Percentiles rank a stretch among this genome's conserved stretches.
Conservation (phyloP, 2,329 filamentous ascomycete species). For the Fusarium sp. region DNA sequence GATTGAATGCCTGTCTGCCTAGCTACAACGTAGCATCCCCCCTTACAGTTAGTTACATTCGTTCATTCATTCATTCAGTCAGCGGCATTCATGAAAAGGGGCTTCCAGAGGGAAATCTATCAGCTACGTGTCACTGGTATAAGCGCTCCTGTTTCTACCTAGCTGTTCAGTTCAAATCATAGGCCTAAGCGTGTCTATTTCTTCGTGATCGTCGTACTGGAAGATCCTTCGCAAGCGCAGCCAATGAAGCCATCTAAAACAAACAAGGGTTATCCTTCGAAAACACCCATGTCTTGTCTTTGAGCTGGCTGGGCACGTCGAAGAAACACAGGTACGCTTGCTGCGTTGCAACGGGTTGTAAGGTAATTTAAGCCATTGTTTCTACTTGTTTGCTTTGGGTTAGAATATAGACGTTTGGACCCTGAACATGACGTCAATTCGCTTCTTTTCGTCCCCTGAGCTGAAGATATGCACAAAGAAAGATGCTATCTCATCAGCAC, state of each 20-base stretch:
- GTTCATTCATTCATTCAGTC: slow-evolving; percentile 13
- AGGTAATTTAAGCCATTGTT: slow-evolving; percentile 6
- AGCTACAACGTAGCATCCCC: background rate
- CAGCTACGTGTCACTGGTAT: slow-evolving; percentile 22
- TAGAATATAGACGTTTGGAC: slow-evolving; percentile 2
- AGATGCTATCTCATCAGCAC: background rate
- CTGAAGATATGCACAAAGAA: background rate
- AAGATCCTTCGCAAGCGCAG: slow-evolving; percentile 5
- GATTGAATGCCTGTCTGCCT: background rate
- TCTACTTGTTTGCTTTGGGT: slow-evolving; percentile 4
- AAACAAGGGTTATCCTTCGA: slow-evolving; percentile 18
- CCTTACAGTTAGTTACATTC: slow-evolving; percentile 1
- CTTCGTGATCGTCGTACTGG: slow-evolving; percentile 9
- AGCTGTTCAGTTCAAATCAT: slow-evolving; percentile 22
- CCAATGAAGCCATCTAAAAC: slow-evolving; percentile 13
- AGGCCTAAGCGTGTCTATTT: slow-evolving; percentile 22
- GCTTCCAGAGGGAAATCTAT: background rate
- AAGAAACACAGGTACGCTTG: background rate
- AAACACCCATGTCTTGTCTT: slow-evolving; percentile 25
- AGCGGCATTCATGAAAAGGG: slow-evolving; percentile 26
- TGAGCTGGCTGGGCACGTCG: background rate
- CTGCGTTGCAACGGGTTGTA: background rate
- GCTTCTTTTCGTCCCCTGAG: slow-evolving; percentile 1
- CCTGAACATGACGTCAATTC: slow-evolving; percentile 32
- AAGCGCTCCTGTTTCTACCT: slow-evolving; percentile 30